Base-by-base conservation (phyloP, 2,329 filamentous ascomycete species). In the Sordariomycetes sp. region DNA sequence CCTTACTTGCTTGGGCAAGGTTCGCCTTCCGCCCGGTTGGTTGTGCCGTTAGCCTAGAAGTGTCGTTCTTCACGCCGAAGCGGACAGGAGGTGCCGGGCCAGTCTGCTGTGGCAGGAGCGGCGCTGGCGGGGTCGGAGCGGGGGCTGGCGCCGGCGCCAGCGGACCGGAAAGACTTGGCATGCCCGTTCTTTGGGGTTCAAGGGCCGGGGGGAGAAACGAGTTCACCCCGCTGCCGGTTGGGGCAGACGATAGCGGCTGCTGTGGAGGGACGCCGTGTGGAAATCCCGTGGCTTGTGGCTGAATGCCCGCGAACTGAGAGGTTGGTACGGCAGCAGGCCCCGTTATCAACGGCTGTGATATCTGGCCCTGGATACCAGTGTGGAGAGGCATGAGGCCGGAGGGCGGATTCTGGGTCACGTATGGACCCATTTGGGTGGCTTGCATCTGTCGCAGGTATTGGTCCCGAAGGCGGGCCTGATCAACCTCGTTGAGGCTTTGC, bases 1-100 rank as follows among this genome's bases (percentile, higher is more conserved):
- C 6, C 93, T 88, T 86, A 97, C 93, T 99, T 68, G 94, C 94
- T 83, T 95, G 89, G 57, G 89, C 81, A 64, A 99, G 79, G 71
- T 97, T 97, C 59, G 94, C 94, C 76, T 89, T 85, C 66, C 88
- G 79, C 62, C 94, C 94, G 7, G 94, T 99, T 32, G 90, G 81
- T 75, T 97, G 94, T 34, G 92, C 85, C 61, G 82, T 79, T 65
- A 97, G 74, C 71, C 89, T 94, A 73, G 91, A 90, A 34, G 84
- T 76, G 54, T 85, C 83, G 32, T 79, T 76, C 59, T 82, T 79
- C 40, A 96, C 86, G 46, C 94, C 94, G 70, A 99, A 99, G 60
- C 90, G 83, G 20, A 99, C 87, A 25, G 90, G 85, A 53, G 94
- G 94, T 22, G 93, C 79, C 7, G 94, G 94, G 1, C 77, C 79